Evolutionary conservation across 2,329 filamentous ascomycete genomes (phyloP).

Genomic region (Colletotrichum coccodes): DNA sequence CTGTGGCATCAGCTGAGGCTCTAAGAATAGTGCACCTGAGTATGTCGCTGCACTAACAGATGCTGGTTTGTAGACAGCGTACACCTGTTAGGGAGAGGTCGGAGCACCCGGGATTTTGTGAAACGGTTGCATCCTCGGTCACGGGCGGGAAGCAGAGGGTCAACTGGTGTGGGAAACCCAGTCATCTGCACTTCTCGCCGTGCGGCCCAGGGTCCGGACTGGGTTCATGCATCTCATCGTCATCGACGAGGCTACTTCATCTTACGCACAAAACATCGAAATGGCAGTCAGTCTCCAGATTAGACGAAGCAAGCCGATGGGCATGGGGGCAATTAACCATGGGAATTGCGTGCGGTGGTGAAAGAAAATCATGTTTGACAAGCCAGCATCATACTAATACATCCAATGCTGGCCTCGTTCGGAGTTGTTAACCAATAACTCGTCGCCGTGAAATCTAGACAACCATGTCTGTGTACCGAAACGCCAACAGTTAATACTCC

Average conservation of each 20-base stretch:
- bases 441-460: not conserved
- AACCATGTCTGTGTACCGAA: not conserved
- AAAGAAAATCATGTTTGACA: not conserved
- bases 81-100: not conserved
- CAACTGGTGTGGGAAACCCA: constrained; percentile 17
- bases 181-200: constrained; percentile 9
- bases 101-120: not conserved
- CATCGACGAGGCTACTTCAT: not conserved
- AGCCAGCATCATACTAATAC: not conserved
- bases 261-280: not conserved
- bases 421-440: not conserved
- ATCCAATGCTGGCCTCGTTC: not conserved
- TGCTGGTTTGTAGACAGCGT: rapidly evolving
- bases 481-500: not conserved
- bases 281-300: not conserved
- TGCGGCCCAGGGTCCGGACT: not conserved
- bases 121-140: constrained; percentile 12
- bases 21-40: not conserved
- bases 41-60: not conserved
- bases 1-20: not conserved
- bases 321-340: too few species aligned
- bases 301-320: too few species aligned
- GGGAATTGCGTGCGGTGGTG: too few species aligned
- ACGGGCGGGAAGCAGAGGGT: constrained; percentile 19
- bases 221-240: not conserved